phyloP scores from a whole-genome alignment of 805 yeast species.

The Yarrowia yakushimensis region DNA sequence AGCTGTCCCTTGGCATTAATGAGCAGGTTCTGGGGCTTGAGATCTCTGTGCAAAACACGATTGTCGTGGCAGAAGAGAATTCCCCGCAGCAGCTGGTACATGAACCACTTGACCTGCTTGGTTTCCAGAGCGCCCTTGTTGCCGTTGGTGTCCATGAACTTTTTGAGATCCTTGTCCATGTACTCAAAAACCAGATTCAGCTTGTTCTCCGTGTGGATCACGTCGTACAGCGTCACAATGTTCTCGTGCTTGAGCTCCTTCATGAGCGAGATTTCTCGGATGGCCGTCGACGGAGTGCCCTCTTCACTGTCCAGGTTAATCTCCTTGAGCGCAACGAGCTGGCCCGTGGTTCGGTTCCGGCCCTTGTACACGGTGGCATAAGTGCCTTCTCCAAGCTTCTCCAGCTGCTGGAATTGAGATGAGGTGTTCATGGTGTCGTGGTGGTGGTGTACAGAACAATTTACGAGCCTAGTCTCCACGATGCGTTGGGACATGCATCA shows the following conservation, averaged over 20 bases:
- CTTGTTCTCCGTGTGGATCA: constrained; percentile 91
- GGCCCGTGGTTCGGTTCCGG: constrained; percentile 78
- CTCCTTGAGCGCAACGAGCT: constrained; percentile 90
- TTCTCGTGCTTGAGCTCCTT: constrained; percentile 93
- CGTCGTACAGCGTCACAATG: constrained; percentile 86
- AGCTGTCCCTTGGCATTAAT: constrained; percentile 94
- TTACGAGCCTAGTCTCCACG: too few relatives aligned
- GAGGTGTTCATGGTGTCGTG: constrained; percentile 32
- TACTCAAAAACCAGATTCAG: constrained; percentile 90
- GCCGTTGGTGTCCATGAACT: constrained; percentile 94
- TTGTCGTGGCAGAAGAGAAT: constrained; percentile 92
- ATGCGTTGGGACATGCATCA: too few relatives aligned
- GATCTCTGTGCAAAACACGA: constrained; percentile 89
- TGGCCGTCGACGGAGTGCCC: constrained; percentile 98
- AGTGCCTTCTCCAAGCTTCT: constrained; percentile 90
- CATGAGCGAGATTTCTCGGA: constrained; percentile 88
- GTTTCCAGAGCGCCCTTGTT: constrained; percentile 86
- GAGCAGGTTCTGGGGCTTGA: constrained; percentile 92
- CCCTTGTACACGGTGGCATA: constrained; percentile 99
- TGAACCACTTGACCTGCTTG: constrained; percentile 85
- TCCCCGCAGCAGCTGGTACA: constrained; percentile 89
- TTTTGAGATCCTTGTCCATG: constrained; percentile 89
- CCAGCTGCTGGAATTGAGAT: constrained; percentile 47
- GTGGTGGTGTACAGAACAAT: too few relatives aligned
- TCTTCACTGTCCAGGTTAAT: constrained; percentile 93